Percentiles rank a stretch among this genome's conserved stretches.
These are phyloP conservation scores for Kazachstania psychrophila DNA, from an alignment of 805 yeast genomes.

Conservation along the genomic window DNA sequence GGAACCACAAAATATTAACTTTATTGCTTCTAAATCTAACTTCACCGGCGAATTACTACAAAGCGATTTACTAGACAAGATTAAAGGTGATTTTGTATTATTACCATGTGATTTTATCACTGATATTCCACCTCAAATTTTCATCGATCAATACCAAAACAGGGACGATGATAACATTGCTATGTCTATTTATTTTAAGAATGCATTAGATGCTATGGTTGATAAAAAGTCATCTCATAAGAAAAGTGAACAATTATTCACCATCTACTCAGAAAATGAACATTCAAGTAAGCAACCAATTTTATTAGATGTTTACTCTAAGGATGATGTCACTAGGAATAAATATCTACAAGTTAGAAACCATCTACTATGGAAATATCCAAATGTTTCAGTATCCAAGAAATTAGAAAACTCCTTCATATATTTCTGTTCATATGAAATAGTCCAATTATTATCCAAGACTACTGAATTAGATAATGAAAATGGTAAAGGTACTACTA, in stretches of 20 bases:
- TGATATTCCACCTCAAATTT: slow-evolving; percentile 80
- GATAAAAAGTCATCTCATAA: slow-evolving; percentile 46
- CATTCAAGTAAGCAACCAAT: slow-evolving; percentile 29
- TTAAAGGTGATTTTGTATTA: slow-evolving; percentile 54
- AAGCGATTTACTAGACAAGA: slow-evolving; percentile 35
- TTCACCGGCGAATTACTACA: slow-evolving; percentile 57
- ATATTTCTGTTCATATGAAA: slow-evolving; percentile 48
- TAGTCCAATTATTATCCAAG: slow-evolving; percentile 39
- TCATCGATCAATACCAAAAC: slow-evolving; percentile 75
- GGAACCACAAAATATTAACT: slow-evolving; percentile 33
- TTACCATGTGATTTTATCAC: slow-evolving; percentile 93
- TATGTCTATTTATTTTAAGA: slow-evolving; percentile 66
- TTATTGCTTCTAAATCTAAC: slow-evolving; percentile 38
- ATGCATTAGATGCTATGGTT: slow-evolving; percentile 67
- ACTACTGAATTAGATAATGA: background rate
- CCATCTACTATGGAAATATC: slow-evolving; percentile 83
- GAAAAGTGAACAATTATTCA: slow-evolving; percentile 37
- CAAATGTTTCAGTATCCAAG: slow-evolving; percentile 68
- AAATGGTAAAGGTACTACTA: background rate
- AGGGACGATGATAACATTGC: slow-evolving; percentile 61
- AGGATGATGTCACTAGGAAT: slow-evolving; percentile 57
- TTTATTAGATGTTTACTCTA: slow-evolving; percentile 64
- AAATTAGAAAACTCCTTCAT: slow-evolving; percentile 67
- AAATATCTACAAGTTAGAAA: slow-evolving; percentile 72
- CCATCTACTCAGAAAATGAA: slow-evolving; percentile 49